Conservation (phyloP, 129 eudicot genomes). For the Lonicera japonica region DNA sequence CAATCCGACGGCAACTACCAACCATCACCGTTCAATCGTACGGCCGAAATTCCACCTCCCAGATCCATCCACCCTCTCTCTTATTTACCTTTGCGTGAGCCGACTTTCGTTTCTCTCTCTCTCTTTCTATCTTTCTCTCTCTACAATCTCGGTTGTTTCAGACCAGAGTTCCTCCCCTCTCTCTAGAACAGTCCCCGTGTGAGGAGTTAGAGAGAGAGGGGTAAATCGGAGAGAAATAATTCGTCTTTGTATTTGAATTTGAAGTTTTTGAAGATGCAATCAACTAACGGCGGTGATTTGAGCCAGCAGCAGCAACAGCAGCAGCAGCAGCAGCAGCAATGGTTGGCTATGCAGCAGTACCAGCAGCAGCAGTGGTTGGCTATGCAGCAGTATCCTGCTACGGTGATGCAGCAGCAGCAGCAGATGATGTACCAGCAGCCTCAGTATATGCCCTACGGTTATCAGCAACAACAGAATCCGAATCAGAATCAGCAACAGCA, state of each 20-base stretch:
- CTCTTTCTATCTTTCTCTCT: slow-evolving; percentile 32
- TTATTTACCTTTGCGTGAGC: slow-evolving; percentile 29
- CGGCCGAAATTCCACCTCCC: slow-evolving; percentile 29
- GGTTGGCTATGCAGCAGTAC: slow-evolving; percentile 18
- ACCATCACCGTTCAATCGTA: slow-evolving; percentile 13
- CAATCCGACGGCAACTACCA: neutral
- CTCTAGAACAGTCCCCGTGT: slow-evolving; percentile 6
- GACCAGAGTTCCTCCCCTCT: slow-evolving; percentile 9
- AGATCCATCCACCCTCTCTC: slow-evolving; percentile 44
- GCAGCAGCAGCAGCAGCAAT: slow-evolving; percentile 24
- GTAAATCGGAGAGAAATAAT: neutral
- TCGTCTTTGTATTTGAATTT: no score
- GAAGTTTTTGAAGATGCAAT: neutral
- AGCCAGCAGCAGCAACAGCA: slow-evolving; percentile 22
- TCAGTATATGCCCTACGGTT: neutral
- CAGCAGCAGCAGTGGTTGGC: slow-evolving; percentile 12
- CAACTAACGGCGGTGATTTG: no score
- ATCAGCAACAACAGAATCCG: neutral
- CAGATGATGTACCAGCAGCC: slow-evolving; percentile 4
- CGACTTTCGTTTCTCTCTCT: slow-evolving; percentile 35
- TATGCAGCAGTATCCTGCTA: slow-evolving; percentile 2
- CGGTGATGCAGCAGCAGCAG: slow-evolving; percentile 7
- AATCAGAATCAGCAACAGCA: slow-evolving; percentile 17
- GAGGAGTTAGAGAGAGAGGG: slow-evolving; percentile 3
- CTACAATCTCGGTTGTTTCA: slow-evolving; percentile 15